A percentile compares a stretch with the other conserved stretches of the same genome.
These are phyloP conservation scores for Puccinia polysora DNA, from an alignment of 1,284 basidiomycete genomes.

Conservation along the genomic window DNA sequence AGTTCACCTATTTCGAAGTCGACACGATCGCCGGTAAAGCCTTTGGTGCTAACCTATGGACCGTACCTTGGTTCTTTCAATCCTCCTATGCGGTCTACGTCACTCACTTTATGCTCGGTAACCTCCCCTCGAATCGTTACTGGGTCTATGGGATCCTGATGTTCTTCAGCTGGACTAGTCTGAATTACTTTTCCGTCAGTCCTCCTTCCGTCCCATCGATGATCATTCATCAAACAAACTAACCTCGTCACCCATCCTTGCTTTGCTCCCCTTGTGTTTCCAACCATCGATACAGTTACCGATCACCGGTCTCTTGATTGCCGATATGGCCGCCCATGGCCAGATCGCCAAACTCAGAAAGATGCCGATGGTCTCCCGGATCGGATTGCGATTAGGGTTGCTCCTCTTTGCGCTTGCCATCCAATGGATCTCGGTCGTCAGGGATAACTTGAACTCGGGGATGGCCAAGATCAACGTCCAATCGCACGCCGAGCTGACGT, in stretches of 20 bases:
- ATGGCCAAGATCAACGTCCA: constrained; percentile 50
- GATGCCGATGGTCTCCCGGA: constrained; percentile 47
- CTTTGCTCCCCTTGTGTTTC: background rate
- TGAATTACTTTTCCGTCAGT: constrained; percentile 50
- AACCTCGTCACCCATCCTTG: background rate
- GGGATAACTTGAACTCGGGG: constrained; percentile 51
- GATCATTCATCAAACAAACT: background rate
- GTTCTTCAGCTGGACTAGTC: constrained; percentile 52
- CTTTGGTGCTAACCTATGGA: constrained; percentile 53
- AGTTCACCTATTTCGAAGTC: constrained; percentile 52
- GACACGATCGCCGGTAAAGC: constrained; percentile 51
- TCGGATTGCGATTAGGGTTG: constrained; percentile 49
- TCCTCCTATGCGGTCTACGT: constrained; percentile 50
- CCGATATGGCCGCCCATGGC: constrained; percentile 52
- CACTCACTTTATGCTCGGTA: constrained; percentile 52
- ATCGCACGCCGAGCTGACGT: constrained; percentile 49
- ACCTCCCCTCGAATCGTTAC: constrained; percentile 52
- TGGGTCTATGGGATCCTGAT: constrained; percentile 52
- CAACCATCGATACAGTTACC: constrained; percentile 36
- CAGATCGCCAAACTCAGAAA: constrained; percentile 50
- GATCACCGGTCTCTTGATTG: constrained; percentile 44
- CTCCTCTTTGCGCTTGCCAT: constrained; percentile 48
- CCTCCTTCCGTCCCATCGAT: background rate
- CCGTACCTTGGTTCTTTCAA: constrained; percentile 53
- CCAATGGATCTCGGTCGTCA: constrained; percentile 50